Conservation (phyloP, 2,329 filamentous ascomycete species). For the Trichoderma sp. region DNA sequence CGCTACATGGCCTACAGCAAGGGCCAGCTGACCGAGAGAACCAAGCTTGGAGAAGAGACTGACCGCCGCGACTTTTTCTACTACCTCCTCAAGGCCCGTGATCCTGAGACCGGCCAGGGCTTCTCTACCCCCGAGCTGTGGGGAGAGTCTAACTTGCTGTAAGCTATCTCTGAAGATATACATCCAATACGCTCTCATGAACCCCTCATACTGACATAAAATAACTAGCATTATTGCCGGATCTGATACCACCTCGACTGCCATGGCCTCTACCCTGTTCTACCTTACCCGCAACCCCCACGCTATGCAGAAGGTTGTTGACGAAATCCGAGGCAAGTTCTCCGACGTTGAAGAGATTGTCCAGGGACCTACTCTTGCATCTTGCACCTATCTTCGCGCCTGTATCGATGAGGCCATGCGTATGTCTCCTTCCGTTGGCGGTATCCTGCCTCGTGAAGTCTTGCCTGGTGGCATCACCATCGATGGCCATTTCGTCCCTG, state of each 20-base stretch:
- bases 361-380: constrained; percentile 47
- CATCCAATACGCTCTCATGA: background rate
- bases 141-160: constrained; percentile 68
- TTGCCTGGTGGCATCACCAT: constrained; percentile 53
- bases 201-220: background rate
- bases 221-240: constrained; percentile 60
- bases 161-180: constrained; percentile 26
- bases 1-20: constrained; percentile 71
- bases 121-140: constrained; percentile 66
- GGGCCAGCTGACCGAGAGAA: constrained; percentile 63
- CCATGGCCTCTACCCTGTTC: constrained; percentile 61
- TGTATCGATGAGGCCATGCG: constrained; percentile 66
- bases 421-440: constrained; percentile 58
- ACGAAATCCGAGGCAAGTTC: constrained; percentile 54
- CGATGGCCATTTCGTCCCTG: constrained; percentile 53
- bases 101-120: constrained; percentile 66
- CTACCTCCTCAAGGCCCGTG: constrained; percentile 67
- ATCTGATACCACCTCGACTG: constrained; percentile 69
- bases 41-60: constrained; percentile 61
- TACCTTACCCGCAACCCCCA: constrained; percentile 55
- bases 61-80: constrained; percentile 74
- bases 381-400: constrained; percentile 58
- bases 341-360: constrained; percentile 52
- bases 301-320: constrained; percentile 45
- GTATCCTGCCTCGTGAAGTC: constrained; percentile 59